Conservation (phyloP, 495 filamentous ascomycete species). For the Rhizodiscina lignyota region DNA sequence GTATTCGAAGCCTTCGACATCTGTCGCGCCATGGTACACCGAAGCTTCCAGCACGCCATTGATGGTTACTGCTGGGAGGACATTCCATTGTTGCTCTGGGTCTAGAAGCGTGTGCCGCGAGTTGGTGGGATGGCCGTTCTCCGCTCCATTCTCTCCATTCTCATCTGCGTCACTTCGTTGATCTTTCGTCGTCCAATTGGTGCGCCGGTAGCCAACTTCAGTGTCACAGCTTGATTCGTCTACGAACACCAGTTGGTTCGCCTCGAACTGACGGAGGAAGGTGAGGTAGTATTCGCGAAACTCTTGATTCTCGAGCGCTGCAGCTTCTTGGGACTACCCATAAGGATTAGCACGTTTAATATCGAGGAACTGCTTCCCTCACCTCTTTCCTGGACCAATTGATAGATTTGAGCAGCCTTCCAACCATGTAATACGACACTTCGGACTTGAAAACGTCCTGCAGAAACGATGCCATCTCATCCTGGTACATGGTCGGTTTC, state of each 20-base stretch:
- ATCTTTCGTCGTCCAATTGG: neutral
- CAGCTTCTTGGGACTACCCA: neutral
- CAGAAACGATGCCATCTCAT: neutral
- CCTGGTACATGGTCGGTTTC: neutral
- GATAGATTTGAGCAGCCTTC: neutral
- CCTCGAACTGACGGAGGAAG: neutral
- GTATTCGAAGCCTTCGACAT: neutral
- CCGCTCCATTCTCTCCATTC: neutral
- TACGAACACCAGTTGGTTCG: neutral
- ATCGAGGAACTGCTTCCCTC: too few relatives aligned
- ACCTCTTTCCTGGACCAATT: neutral
- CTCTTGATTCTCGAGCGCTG: neutral
- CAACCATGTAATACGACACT: neutral
- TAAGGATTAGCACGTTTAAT: too few relatives aligned
- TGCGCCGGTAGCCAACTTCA: neutral
- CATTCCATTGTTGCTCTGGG: neutral
- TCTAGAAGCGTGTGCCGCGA: too few relatives aligned
- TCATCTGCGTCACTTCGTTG: too few relatives aligned
- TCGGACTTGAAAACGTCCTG: neutral
- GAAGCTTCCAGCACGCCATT: neutral
- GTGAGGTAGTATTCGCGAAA: neutral
- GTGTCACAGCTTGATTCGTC: neutral
- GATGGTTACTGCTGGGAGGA: neutral
- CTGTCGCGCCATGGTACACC: neutral
- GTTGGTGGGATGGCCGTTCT: neutral